Conservation (phyloP, 2,329 filamentous ascomycete genomes). For the Thielaviopsis cerberus region DNA sequence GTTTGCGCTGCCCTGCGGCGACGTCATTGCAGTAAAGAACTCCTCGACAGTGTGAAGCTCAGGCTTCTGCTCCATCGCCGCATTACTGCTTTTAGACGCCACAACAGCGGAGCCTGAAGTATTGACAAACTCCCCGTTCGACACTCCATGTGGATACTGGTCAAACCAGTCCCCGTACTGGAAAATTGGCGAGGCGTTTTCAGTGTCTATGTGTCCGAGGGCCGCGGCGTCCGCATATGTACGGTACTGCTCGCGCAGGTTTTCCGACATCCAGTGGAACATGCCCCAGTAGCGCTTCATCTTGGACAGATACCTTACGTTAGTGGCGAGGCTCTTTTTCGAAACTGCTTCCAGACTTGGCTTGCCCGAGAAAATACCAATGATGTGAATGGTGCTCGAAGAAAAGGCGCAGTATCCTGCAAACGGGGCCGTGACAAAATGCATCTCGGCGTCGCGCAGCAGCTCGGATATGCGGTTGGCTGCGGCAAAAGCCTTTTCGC, state of each 20-base stretch:
- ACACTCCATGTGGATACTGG: constrained; percentile 80
- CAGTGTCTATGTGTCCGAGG: constrained; percentile 18
- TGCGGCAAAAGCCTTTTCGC: constrained; percentile 58
- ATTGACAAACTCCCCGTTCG: constrained; percentile 65
- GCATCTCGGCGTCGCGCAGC: constrained; percentile 55
- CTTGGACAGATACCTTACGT: constrained; percentile 75
- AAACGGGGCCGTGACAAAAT: constrained; percentile 75
- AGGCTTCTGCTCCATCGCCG: constrained; percentile 70
- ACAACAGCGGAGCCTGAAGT: constrained; percentile 25
- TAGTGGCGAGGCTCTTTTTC: constrained; percentile 69
- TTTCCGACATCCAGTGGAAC: constrained; percentile 93
- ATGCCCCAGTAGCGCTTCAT: constrained; percentile 98
- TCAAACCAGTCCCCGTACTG: constrained; percentile 98
- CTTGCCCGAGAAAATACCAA: constrained; percentile 78
- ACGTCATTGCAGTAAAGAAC: constrained; percentile 68
- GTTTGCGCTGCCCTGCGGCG: constrained; percentile 34
- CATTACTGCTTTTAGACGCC: constrained; percentile 52
- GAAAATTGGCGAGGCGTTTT: constrained; percentile 39
- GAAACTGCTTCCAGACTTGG: constrained; percentile 53
- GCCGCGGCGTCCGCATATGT: constrained; percentile 66
- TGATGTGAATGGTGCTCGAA: constrained; percentile 84
- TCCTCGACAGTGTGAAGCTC: constrained; percentile 89
- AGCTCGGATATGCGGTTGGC: constrained; percentile 75
- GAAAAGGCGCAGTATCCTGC: constrained; percentile 88
- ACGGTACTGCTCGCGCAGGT: constrained; percentile 73